Evolutionary conservation across 2,329 filamentous ascomycete genomes (phyloP).

Genomic region (Cladorrhinum sp.): DNA sequence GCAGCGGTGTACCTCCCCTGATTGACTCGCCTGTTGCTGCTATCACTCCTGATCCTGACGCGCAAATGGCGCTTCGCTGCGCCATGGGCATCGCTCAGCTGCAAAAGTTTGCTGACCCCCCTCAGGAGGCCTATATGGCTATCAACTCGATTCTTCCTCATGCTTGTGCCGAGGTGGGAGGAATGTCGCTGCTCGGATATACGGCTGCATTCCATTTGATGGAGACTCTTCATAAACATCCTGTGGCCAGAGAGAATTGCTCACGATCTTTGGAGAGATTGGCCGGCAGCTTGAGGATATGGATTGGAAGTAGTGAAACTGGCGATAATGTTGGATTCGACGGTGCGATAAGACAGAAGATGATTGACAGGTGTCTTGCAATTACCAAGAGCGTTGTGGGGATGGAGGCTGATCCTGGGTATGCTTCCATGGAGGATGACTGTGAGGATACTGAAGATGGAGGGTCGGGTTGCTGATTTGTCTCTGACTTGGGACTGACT

Average conservation of each 20-base stretch:
- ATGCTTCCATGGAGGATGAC: slow-evolving; percentile 54
- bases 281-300: slow-evolving; percentile 56
- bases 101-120: slow-evolving; percentile 41
- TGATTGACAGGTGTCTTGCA: slow-evolving; percentile 54
- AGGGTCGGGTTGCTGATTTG: slow-evolving; percentile 20
- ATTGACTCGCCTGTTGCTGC: slow-evolving; percentile 45
- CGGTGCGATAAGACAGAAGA: slow-evolving; percentile 47
- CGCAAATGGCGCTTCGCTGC: slow-evolving; percentile 56
- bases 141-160: slow-evolving; percentile 48
- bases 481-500: background rate
- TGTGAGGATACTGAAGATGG: slow-evolving; percentile 37
- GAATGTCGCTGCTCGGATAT: slow-evolving; percentile 58
- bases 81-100: slow-evolving; percentile 61
- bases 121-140: slow-evolving; percentile 44
- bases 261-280: slow-evolving; percentile 52
- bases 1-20: slow-evolving; percentile 37
- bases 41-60: slow-evolving; percentile 47
- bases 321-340: slow-evolving; percentile 53
- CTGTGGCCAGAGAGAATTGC: slow-evolving; percentile 46
- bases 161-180: slow-evolving; percentile 33
- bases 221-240: slow-evolving; percentile 48
- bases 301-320: slow-evolving; percentile 54
- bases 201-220: slow-evolving; percentile 58
- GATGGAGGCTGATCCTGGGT: slow-evolving; percentile 59
- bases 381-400: slow-evolving; percentile 57